These are phyloP conservation scores for Talaromyces sp. DNA, from an alignment of 2,329 filamentous ascomycete species.

Conservation along the genomic window DNA sequence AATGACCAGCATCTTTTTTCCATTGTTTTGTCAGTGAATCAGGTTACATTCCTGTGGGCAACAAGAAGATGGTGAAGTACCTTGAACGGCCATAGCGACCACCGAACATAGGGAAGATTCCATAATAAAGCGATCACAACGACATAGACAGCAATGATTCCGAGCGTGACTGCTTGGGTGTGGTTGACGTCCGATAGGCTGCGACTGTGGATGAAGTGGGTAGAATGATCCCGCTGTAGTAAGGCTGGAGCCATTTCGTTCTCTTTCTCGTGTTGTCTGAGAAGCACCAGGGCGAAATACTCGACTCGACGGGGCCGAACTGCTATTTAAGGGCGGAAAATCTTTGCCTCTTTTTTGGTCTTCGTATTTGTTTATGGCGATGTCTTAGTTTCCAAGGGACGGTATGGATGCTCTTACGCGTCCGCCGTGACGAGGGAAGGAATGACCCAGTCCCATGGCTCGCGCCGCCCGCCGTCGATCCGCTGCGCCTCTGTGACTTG, in stretches of 20 bases:
- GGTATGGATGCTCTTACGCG: neutral
- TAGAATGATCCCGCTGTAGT: neutral
- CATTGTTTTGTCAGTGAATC: neutral
- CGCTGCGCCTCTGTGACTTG: neutral
- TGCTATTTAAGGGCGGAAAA: neutral
- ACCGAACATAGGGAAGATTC: conserved; percentile 72
- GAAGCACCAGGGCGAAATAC: neutral
- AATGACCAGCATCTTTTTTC: conserved; percentile 66
- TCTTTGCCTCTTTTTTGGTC: neutral
- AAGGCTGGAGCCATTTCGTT: conserved; percentile 5
- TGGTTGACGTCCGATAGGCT: conserved; percentile 54
- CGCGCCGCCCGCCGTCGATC: neutral
- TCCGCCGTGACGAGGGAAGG: neutral
- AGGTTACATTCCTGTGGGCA: neutral
- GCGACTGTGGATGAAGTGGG: conserved; percentile 38
- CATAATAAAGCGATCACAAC: conserved; percentile 70
- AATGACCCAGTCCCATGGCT: neutral
- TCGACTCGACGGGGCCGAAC: neutral
- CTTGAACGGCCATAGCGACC: conserved; percentile 76
- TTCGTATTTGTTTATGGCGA: neutral
- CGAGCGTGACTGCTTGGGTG: conserved; percentile 65
- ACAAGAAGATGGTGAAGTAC: conserved; percentile 33
- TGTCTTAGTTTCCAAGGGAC: neutral
- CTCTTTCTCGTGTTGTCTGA: neutral
- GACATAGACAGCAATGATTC: conserved; percentile 64